Evolutionary conservation across 495 filamentous ascomycete genomes (phyloP).

Genomic region (Jackrogersella multiformis): DNA sequence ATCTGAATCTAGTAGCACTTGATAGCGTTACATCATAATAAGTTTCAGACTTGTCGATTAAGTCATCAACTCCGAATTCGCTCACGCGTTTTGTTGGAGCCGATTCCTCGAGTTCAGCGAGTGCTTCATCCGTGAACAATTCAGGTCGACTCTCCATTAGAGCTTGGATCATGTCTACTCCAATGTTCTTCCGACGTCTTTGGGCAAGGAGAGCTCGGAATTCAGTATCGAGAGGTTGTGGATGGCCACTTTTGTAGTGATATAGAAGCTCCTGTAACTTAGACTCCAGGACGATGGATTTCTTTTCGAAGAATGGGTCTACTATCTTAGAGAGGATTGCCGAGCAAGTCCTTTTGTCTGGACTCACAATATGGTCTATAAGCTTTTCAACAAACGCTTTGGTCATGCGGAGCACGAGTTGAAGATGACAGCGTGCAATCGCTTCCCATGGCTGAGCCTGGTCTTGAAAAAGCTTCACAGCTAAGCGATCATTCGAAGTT

Average conservation of each 20-base stretch:
- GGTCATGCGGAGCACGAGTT: conserved; percentile 34
- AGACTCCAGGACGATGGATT: conserved; percentile 33
- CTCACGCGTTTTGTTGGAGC: background rate
- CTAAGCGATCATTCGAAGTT: conserved; percentile 47
- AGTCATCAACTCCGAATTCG: conserved; percentile 43
- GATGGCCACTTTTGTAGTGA: conserved; percentile 46
- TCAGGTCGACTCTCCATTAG: conserved; percentile 23
- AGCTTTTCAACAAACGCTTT: conserved; percentile 48
- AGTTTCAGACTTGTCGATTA: conserved; percentile 49
- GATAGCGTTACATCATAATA: conserved; percentile 47
- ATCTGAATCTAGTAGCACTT: background rate
- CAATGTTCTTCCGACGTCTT: conserved; percentile 9
- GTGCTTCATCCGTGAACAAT: conserved; percentile 21
- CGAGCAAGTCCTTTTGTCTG: conserved; percentile 39
- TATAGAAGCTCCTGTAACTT: conserved; percentile 54
- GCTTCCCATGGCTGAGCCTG: conserved; percentile 46
- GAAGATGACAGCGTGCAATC: conserved; percentile 44
- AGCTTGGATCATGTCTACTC: conserved; percentile 23
- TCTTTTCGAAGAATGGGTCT: conserved; percentile 52
- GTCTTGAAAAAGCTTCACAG: conserved; percentile 48
- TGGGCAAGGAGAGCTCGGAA: conserved; percentile 28
- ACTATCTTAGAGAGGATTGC: conserved; percentile 45
- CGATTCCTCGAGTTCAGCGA: background rate
- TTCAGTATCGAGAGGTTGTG: conserved; percentile 42
- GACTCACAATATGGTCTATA: conserved; percentile 36